phyloP scores from a whole-genome alignment of 2,329 filamentous ascomycete genomes.

The Stachybotrys elegans region DNA sequence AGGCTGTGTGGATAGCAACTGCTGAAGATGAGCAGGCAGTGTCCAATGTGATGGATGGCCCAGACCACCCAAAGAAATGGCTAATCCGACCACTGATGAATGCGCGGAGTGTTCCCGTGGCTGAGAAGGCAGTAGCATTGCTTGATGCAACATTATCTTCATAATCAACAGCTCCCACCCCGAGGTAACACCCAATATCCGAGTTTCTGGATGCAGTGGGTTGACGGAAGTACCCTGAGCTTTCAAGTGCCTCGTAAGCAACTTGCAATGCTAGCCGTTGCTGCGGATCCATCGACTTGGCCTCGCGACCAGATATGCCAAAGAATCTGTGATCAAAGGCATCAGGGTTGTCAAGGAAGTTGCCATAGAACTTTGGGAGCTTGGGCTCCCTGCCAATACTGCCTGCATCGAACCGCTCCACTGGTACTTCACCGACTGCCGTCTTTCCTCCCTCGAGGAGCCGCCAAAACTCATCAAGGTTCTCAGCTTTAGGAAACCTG shows the following conservation, averaged over 20 bases:
- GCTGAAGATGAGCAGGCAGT: conserved; percentile 1
- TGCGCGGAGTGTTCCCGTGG: not conserved
- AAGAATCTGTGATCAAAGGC: conserved; percentile 12
- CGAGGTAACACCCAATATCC: not conserved
- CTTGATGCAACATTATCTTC: not conserved
- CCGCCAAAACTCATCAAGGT: not conserved
- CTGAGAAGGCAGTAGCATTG: not conserved
- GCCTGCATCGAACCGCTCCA: not conserved
- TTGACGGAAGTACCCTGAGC: not conserved
- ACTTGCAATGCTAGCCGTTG: conserved; percentile 1
- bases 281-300: conserved; percentile 1
- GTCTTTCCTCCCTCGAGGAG: not conserved
- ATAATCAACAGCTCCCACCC: not conserved
- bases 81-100: not conserved
- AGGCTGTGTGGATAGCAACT: not conserved
- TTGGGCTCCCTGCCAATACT: not conserved
- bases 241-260: not conserved
- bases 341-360: not conserved
- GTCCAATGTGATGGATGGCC: not conserved
- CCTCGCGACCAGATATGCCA: conserved; percentile 21
- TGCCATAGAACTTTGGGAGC: not conserved
- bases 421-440: not conserved
- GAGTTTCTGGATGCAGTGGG: not conserved
- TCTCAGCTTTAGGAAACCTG: not conserved
- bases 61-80: not conserved